Conservation (phyloP, 768 basidiomycete species). For the Lenzites betulinus region DNA sequence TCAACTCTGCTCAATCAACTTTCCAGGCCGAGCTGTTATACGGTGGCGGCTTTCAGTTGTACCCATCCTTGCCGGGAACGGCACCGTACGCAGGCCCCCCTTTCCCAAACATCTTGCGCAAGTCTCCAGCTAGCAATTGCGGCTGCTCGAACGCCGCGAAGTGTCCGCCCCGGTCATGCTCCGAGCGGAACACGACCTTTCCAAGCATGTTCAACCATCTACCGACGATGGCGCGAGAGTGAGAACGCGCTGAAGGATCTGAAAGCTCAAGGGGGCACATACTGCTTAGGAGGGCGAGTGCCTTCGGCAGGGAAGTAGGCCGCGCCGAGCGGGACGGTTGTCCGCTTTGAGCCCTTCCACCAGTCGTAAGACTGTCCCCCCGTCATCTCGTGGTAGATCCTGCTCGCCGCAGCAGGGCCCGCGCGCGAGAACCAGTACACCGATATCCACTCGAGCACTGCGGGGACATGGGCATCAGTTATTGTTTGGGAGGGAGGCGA, state of each 20-base stretch:
- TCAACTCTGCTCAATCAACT: too few relatives aligned
- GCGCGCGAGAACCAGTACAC: constrained; percentile 60
- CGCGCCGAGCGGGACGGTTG: constrained; percentile 30
- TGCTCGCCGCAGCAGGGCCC: constrained; percentile 56
- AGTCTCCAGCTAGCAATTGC: constrained; percentile 25
- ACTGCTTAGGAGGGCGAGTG: constrained; percentile 22
- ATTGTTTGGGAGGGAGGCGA: too few relatives aligned
- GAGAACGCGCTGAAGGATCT: neutral
- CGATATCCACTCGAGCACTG: constrained; percentile 63
- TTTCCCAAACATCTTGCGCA: constrained; percentile 33
- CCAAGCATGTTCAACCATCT: constrained; percentile 29
- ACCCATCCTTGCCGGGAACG: constrained; percentile 5
- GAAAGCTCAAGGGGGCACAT: constrained; percentile 6
- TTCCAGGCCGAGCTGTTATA: too few relatives aligned
- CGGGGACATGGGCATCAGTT: neutral
- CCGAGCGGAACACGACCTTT: constrained; percentile 17
- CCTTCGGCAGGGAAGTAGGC: constrained; percentile 36
- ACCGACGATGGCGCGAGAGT: neutral
- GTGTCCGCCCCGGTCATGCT: constrained; percentile 31
- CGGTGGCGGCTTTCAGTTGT: neutral
- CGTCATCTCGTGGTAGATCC: constrained; percentile 57
- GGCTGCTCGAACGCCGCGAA: constrained; percentile 33
- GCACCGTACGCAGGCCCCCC: constrained; percentile 29
- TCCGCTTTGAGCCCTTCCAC: constrained; percentile 1
- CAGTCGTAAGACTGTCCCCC: neutral